Evolutionary conservation across 2,329 filamentous ascomycete genomes (phyloP), one percentile per base, ranked within the genome.

Genomic region (Botryotinia narcissicola): DNA sequence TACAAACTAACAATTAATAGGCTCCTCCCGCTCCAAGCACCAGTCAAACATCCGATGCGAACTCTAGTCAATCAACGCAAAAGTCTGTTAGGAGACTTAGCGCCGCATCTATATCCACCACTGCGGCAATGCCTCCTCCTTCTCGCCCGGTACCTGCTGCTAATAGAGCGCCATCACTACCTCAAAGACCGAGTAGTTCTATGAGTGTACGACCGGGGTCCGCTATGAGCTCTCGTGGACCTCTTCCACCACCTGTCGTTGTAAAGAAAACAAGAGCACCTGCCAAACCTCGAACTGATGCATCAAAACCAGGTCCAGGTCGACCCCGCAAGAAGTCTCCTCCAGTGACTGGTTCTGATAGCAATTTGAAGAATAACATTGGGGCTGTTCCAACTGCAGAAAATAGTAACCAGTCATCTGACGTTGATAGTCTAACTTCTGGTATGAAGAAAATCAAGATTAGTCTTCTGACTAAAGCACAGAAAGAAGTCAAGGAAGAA

Each of bases 391-490:
- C 74, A 29, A 70, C 76, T 32, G 70, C 72, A 5, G 70, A 57
- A 14, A 35, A 61, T 32, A 63, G 67, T 9, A 74, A 72, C 22
- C 68, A 73, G 46, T 57, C 54, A 59, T 70, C 78, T 66, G 86
- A 86, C 67, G 79, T 91, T 51, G 87, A 90, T 71, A 85, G 82
- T 68, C 84, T 91, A 74, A 87, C 88, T 0, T 84, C 83, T 51
- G 86, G 87, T 1, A 87, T 91, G 85, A 90, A 87, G 79, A 89
- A 87, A 80, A 88, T 91, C 74, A 89, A 87, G 78, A 89, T 91
- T 77, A 90, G 87, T 70, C 80, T 91, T 40, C 89, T 75, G 3
- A 80, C 88, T 2, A 85, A 89, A 74, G 84, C 88, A 57, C 87
- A 90, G 77, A 86, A 85, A 76, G 88, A 89, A 68, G 87, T 86